Evolutionary conservation across 2,329 filamentous ascomycete species (phyloP).

Genomic region (Aspergillus luchuensis): DNA sequence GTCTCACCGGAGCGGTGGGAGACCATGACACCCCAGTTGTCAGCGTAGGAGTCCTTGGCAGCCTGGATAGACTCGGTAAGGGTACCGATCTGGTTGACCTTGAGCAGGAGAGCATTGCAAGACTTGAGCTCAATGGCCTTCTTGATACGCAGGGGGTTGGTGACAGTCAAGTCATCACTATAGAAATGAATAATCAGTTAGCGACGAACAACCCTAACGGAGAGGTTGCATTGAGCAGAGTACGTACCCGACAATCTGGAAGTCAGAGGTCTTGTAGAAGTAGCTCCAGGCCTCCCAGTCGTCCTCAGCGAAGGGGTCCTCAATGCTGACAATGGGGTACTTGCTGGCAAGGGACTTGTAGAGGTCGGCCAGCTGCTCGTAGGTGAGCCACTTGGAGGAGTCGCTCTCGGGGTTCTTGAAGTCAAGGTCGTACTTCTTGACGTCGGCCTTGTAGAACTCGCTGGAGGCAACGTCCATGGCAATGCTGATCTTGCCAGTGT

Average conservation of each 20-base stretch:
- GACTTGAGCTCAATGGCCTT: conserved; percentile 99
- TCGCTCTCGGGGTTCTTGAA: conserved; percentile 99
- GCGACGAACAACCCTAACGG: neutral
- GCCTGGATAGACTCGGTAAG: conserved; percentile 98
- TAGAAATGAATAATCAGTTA: conserved; percentile 16
- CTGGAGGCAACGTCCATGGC: conserved; percentile 99
- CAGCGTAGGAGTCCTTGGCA: conserved; percentile 95
- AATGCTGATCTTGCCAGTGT: conserved; percentile 95
- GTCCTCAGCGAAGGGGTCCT: conserved; percentile 99
- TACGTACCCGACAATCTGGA: conserved; percentile 83
- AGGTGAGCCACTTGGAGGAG: conserved; percentile 95
- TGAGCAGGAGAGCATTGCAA: conserved; percentile 95
- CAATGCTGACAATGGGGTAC: conserved; percentile 98
- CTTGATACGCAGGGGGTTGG: conserved; percentile 99
- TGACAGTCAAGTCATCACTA: conserved; percentile 95
- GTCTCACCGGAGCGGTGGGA: conserved; percentile 99
- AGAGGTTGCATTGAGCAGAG: neutral
- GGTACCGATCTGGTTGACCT: conserved; percentile 99
- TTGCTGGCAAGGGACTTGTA: conserved; percentile 87
- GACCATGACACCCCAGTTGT: conserved; percentile 98
- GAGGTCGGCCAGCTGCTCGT: conserved; percentile 90
- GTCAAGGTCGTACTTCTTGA: conserved; percentile 99
- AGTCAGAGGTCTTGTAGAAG: conserved; percentile 99
- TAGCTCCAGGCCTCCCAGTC: conserved; percentile 99
- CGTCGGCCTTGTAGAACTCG: conserved; percentile 98